phyloP scores from a whole-genome alignment of 805 yeast species.

The Kazachstania taianensis region DNA sequence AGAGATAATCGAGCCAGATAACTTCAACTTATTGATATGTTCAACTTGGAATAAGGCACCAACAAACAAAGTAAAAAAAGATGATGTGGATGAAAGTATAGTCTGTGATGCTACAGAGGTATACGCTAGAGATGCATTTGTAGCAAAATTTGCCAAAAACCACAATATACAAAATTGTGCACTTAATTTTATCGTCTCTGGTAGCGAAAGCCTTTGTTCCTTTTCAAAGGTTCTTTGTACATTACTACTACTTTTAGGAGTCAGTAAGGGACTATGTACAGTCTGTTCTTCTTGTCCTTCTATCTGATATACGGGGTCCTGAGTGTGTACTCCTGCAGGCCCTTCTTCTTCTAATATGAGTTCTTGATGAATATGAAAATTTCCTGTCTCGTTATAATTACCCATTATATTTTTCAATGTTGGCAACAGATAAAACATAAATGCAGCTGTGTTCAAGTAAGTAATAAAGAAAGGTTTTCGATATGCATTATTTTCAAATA shows the following conservation, averaged over 20 bases:
- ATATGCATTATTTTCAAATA: slow-evolving; percentile 60
- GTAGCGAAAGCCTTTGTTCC: slow-evolving; percentile 23
- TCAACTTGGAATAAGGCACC: slow-evolving; percentile 72
- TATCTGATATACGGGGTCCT: slow-evolving; percentile 1
- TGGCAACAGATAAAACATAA: slow-evolving; percentile 67
- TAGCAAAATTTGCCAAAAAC: slow-evolving; percentile 83
- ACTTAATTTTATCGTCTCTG: slow-evolving; percentile 65
- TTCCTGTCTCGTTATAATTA: slow-evolving; percentile 25
- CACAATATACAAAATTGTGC: slow-evolving; percentile 78
- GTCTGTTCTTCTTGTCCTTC: slow-evolving; percentile 1
- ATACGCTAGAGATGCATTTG: slow-evolving; percentile 77
- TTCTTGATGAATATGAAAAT: slow-evolving; percentile 20
- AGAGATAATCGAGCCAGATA: slow-evolving; percentile 60
- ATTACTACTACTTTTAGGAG: neutral
- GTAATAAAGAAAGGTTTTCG: slow-evolving; percentile 89
- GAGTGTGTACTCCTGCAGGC: slow-evolving; percentile 4
- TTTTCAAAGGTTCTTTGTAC: neutral
- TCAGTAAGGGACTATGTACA: slow-evolving; percentile 2
- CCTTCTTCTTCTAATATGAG: slow-evolving; percentile 27
- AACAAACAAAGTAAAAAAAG: slow-evolving; percentile 80
- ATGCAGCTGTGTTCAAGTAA: slow-evolving; percentile 80
- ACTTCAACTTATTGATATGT: slow-evolving; percentile 49
- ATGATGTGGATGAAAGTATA: slow-evolving; percentile 81
- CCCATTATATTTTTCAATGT: slow-evolving; percentile 27
- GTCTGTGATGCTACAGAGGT: slow-evolving; percentile 94